phyloP scores from a whole-genome alignment of 768 basidiomycete species.

The Lactarius quietus region DNA sequence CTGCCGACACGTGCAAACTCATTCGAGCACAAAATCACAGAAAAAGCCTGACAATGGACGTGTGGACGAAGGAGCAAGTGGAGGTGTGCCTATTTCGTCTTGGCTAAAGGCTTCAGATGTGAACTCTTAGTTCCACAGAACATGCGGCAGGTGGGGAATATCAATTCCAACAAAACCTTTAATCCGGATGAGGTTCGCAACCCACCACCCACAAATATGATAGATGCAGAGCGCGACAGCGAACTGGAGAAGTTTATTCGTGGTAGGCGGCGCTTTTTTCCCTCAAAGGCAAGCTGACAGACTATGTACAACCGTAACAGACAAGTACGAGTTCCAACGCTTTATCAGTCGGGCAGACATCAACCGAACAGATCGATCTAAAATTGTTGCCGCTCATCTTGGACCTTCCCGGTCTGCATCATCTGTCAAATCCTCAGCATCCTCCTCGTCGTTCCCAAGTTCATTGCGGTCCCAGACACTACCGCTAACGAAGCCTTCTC shows the following conservation, averaged over 20 bases:
- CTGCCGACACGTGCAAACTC: neutral
- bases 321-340: conserved; percentile 75
- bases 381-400: conserved; percentile 32
- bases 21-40: conserved; percentile 37
- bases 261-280: conserved; percentile 43
- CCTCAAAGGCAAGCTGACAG: neutral
- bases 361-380: conserved; percentile 30
- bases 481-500: conserved; percentile 21
- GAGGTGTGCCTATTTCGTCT: conserved; percentile 50
- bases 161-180: conserved; percentile 71
- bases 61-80: conserved; percentile 85
- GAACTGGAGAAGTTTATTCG: conserved; percentile 92
- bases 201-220: conserved; percentile 78
- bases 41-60: conserved; percentile 86
- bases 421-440: conserved; percentile 16
- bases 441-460: conserved; percentile 10
- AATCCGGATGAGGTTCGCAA: conserved; percentile 81
- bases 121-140: conserved; percentile 41
- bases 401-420: conserved; percentile 33
- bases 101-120: conserved; percentile 9
- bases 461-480: conserved; percentile 27
- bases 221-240: conserved; percentile 77
- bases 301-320: conserved; percentile 36
- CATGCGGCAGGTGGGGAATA: conserved; percentile 81
- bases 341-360: conserved; percentile 48